Conservation (phyloP, 1,284 basidiomycete species). For the Rhodotorula glutinis region DNA sequence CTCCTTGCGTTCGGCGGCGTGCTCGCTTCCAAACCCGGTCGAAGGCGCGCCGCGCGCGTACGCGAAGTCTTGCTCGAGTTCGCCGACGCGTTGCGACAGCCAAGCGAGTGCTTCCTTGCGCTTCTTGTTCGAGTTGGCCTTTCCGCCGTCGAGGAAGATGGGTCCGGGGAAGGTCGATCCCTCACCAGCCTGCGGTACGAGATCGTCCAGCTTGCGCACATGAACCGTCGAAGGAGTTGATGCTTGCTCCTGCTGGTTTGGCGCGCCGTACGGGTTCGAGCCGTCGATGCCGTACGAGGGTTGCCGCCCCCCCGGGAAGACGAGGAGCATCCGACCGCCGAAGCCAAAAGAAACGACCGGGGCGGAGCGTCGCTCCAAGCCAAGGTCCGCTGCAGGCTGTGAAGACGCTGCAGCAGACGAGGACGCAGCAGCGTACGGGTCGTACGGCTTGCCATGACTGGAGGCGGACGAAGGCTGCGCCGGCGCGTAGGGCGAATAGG, state of each 20-base stretch:
- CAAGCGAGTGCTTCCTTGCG: slow-evolving; percentile 74
- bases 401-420: slow-evolving; percentile 45
- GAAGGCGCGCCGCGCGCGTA: slow-evolving; percentile 51
- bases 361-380: slow-evolving; percentile 56
- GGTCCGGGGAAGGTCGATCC: slow-evolving; percentile 70
- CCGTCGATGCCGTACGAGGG: slow-evolving; percentile 64
- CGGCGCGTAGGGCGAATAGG: slow-evolving; percentile 9
- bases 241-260: slow-evolving; percentile 56
- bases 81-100: slow-evolving; percentile 67
- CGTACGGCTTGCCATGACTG: slow-evolving; percentile 17
- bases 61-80: slow-evolving; percentile 69
- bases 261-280: slow-evolving; percentile 59
- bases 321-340: slow-evolving; percentile 78
- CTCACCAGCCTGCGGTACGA: slow-evolving; percentile 58
- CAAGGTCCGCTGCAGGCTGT: slow-evolving; percentile 63
- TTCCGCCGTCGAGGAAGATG: slow-evolving; percentile 69
- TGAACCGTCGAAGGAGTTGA: slow-evolving; percentile 54
- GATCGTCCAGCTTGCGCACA: slow-evolving; percentile 63
- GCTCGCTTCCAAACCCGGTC: slow-evolving; percentile 44
- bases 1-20: slow-evolving; percentile 53
- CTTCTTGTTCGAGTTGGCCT: slow-evolving; percentile 63
- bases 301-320: slow-evolving; percentile 60
- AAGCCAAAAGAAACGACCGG: slow-evolving; percentile 86
- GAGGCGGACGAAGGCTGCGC: background rate
- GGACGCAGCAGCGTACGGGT: slow-evolving; percentile 27